A percentile compares a stretch with the other conserved stretches of the same genome.
Evolutionary conservation across 1,284 basidiomycete species (phyloP).

Genomic region (Ceratobasidium sp.): DNA sequence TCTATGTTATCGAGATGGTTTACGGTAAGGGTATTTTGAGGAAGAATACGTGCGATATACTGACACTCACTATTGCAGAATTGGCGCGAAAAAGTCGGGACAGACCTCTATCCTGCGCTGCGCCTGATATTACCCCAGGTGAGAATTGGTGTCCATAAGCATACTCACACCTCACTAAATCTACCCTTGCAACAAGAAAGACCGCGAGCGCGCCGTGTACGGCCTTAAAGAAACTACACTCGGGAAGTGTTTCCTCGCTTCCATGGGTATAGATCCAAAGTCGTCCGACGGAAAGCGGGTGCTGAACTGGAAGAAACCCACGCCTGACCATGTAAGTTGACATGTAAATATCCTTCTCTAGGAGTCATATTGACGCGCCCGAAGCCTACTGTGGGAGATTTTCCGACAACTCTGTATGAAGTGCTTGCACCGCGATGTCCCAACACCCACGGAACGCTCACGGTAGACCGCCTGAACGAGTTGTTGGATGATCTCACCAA

Average conservation of each 20-base stretch:
- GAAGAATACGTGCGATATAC: conserved; percentile 1
- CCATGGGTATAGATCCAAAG: conserved; percentile 83
- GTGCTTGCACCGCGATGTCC: conserved; percentile 88
- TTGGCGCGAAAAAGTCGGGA: conserved; percentile 80
- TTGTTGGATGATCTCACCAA: conserved; percentile 81
- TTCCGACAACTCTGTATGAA: conserved; percentile 85
- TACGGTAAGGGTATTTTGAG: conserved; percentile 64
- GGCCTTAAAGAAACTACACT: conserved; percentile 92
- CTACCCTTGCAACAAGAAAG: conserved; percentile 70
- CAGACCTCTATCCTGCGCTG: conserved; percentile 80
- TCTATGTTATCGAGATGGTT: conserved; percentile 78
- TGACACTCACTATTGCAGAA: conserved; percentile 62
- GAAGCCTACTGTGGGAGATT: conserved; percentile 82
- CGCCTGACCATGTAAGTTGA: conserved; percentile 71
- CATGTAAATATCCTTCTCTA: neutral
- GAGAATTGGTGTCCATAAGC: conserved; percentile 48
- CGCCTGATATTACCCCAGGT: conserved; percentile 82
- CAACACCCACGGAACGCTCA: conserved; percentile 79
- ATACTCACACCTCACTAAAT: neutral
- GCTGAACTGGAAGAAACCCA: conserved; percentile 91
- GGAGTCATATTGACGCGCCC: neutral
- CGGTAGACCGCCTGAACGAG: conserved; percentile 84
- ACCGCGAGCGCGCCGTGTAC: conserved; percentile 89
- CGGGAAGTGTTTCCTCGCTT: conserved; percentile 89
- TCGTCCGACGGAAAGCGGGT: conserved; percentile 84